Evolutionary conservation across 768 basidiomycete genomes (phyloP), one percentile per base, ranked within the genome.

Genomic region (Boletus vermiculosoides): DNA sequence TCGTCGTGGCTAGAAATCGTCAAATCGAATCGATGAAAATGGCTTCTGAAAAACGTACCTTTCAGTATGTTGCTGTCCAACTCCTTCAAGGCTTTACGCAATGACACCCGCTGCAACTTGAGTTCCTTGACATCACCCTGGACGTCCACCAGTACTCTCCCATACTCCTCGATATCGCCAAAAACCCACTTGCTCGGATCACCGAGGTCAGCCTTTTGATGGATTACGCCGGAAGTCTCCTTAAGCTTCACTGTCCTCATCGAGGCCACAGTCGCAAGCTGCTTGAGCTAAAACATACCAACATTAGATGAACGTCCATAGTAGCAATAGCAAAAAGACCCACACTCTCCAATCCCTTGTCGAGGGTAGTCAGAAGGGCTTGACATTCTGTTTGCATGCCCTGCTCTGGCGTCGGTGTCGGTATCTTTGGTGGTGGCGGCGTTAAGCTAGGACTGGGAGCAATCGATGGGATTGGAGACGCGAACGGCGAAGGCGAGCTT

Each of bases 371-470:
- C 41, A 85, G 75, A 34, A 93, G 74, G 34, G 76, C 45, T 3
- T 67, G 62, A 60, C 86, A 86, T 64, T 92, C 85, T 18, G 78
- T 77, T 63, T 90, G 87, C 81, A 93, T 83, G 11, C 86, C 85
- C 52, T 83, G 79, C 57, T 84, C 80, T 58, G 55, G 76, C 57
- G 54, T 72, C 56, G 68, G 61, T 23, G 20, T 20, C 12, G 50
- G 48, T 5, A 47, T 16, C n/a, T 22, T 58, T 12, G 60, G 37
- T 45, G 37, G 16, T 5, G 59, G 52, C 5, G 50, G 57, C 5
- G 57, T 47, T 7, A 51, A 31, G 25, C 63, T 48, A 28, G 59
- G 42, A 18, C 49, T 37, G 12, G 55, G 50, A 25, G 52, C 23
- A 11, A 9, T 25, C 7, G 44, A 42, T 4, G 54, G 47, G 10